Evolutionary conservation across 2,329 filamentous ascomycete genomes (phyloP).

Genomic region (Cordyceps pruinosa): DNA sequence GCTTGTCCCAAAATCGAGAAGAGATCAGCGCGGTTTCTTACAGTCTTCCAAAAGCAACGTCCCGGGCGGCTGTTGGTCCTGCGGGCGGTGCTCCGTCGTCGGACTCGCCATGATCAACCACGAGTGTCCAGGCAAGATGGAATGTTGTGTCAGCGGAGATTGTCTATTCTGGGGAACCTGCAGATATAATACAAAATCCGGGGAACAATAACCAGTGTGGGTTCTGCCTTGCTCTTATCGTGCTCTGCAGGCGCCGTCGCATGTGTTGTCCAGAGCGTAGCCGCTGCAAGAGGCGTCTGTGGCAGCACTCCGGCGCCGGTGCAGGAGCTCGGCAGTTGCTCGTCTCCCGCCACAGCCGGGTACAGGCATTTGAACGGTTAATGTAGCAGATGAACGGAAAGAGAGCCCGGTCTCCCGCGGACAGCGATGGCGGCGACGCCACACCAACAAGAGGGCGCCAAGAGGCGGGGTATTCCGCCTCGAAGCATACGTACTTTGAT

Average conservation of each 20-base stretch:
- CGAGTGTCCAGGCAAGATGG: neutral
- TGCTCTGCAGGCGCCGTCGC: neutral
- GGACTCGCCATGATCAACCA: neutral
- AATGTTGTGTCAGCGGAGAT: neutral
- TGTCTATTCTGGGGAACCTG: neutral
- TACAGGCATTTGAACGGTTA: neutral
- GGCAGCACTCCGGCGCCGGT: neutral
- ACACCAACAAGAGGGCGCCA: neutral
- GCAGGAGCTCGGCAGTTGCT: neutral
- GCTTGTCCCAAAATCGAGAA: neutral
- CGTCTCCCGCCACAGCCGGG: neutral
- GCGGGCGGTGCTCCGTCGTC: neutral
- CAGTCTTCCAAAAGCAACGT: slow-evolving; percentile 2
- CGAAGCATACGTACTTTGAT: neutral
- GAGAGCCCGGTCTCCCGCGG: neutral
- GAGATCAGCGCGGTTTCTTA: neutral
- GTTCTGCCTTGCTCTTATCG: neutral
- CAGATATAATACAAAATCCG: neutral
- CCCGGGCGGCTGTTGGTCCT: slow-evolving; percentile 4
- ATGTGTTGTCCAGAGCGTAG: neutral
- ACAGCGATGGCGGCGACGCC: neutral
- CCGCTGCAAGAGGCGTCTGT: neutral
- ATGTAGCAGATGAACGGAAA: neutral
- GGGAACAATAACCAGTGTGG: neutral
- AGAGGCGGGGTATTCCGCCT: neutral